These are phyloP conservation scores for Fragaria vesca DNA, from an alignment of 306 rosid species.

Conservation along the genomic window DNA sequence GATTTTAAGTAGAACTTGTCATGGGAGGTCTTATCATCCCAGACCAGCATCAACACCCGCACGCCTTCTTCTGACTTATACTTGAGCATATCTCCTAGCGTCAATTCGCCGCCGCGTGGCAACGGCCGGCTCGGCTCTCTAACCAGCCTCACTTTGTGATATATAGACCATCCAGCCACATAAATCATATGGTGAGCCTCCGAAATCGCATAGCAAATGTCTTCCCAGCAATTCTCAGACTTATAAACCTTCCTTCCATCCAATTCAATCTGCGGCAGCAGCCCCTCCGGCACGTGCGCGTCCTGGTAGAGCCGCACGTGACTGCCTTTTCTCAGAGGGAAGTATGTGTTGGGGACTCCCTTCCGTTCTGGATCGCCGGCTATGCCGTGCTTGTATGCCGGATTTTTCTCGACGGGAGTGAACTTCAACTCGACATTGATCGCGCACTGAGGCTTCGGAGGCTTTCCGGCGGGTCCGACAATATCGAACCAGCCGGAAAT, in stretches of 20 bases:
- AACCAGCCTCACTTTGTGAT: conserved; percentile 65
- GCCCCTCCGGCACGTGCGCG: conserved; percentile 54
- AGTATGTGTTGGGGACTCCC: conserved; percentile 76
- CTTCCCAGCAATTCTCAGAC: conserved; percentile 87
- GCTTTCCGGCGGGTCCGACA: conserved; percentile 31
- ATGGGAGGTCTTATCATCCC: conserved; percentile 96
- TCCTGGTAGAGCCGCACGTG: conserved; percentile 75
- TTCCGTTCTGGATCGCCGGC: conserved; percentile 68
- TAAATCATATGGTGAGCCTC: conserved; percentile 96
- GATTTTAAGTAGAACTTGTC: conserved; percentile 55
- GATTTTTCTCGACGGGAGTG: conserved; percentile 44
- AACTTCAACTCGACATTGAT: conserved; percentile 59
- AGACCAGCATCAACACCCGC: conserved; percentile 67
- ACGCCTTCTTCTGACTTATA: conserved; percentile 93
- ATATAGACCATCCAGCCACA: conserved; percentile 81
- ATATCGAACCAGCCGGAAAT: conserved; percentile 59
- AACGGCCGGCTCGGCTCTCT: conserved; percentile 60
- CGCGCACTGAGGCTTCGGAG: conserved; percentile 49
- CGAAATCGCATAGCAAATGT: conserved; percentile 74
- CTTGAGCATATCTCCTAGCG: conserved; percentile 91
- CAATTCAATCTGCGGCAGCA: conserved; percentile 51
- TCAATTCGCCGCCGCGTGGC: conserved; percentile 70
- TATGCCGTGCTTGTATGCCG: conserved; percentile 48
- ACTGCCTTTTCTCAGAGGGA: conserved; percentile 77
- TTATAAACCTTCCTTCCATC: conserved; percentile 51